These are phyloP conservation scores for Parietaria judaica DNA, from an alignment of 306 rosid species.

Conservation along the genomic window DNA sequence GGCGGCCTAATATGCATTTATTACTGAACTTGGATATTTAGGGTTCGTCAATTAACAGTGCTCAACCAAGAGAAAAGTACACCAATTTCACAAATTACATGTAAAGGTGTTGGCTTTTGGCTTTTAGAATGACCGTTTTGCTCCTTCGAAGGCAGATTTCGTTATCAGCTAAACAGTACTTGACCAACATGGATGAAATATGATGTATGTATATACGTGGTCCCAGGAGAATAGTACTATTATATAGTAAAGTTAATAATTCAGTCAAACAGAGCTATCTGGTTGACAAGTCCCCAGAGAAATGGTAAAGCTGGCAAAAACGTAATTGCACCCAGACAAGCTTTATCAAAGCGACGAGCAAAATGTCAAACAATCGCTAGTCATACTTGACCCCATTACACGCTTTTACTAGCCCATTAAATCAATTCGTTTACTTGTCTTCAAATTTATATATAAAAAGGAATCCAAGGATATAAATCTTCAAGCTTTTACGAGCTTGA, in stretches of 20 bases:
- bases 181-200: not conserved
- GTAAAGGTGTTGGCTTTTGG: not conserved
- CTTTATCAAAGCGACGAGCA: conserved; percentile 1
- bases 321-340: conserved; percentile 10
- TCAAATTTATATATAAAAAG: not conserved
- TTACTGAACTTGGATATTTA: no score
- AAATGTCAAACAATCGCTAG: conserved; percentile 8
- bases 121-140: not conserved
- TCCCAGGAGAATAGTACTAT: not conserved
- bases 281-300: not conserved
- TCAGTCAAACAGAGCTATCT: conserved; percentile 2
- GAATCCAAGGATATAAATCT: conserved; percentile 21
- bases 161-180: not conserved
- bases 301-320: conserved; percentile 12
- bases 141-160: conserved; percentile 1
- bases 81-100: no score
- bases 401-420: conserved; percentile 10
- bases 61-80: no score
- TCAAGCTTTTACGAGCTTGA: not conserved
- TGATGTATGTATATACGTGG: not conserved
- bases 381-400: conserved; percentile 18
- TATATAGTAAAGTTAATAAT: not conserved
- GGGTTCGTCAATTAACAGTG: no score
- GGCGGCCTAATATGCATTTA: not conserved
- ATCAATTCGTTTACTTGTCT: not conserved